These are phyloP conservation scores for Sungouiozyma intestinalis DNA, from an alignment of 805 yeast genomes.

Conservation along the genomic window DNA sequence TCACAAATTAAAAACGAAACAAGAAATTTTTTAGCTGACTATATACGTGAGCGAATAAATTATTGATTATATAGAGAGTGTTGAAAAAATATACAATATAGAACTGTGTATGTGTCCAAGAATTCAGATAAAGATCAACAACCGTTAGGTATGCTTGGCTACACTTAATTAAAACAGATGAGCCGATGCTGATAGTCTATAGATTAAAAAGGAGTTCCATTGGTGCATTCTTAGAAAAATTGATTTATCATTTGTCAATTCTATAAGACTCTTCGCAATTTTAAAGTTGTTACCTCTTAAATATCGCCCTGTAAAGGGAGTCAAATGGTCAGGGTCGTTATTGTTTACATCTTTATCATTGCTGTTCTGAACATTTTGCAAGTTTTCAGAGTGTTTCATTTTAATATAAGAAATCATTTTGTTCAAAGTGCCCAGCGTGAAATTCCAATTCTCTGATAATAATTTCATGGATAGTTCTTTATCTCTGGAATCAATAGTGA, in stretches of 20 bases:
- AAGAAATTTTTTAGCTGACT: too few relatives aligned
- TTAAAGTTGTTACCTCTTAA: constrained; percentile 46
- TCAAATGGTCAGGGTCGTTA: constrained; percentile 30
- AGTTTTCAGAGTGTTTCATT: constrained; percentile 20
- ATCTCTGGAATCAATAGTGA: constrained; percentile 45
- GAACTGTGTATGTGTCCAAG: too few relatives aligned
- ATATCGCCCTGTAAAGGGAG: constrained; percentile 31
- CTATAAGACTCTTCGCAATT: constrained; percentile 45
- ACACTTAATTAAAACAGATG: too few relatives aligned
- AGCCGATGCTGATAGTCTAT: neutral
- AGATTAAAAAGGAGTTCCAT: constrained; percentile 48
- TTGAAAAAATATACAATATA: too few relatives aligned
- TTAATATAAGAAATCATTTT: constrained; percentile 34
- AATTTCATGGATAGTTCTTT: constrained; percentile 20
- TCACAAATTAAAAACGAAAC: constrained; percentile 31
- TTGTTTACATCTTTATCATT: constrained; percentile 17
- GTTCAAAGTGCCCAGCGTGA: constrained; percentile 33
- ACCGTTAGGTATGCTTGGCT: too few relatives aligned
- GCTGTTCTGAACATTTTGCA: constrained; percentile 8
- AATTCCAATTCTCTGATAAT: constrained; percentile 45
- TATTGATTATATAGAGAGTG: too few relatives aligned
- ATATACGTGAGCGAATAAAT: too few relatives aligned
- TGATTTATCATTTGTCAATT: constrained; percentile 42
- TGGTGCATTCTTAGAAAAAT: constrained; percentile 47
- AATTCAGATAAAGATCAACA: neutral